Base-by-base conservation (phyloP, 495 filamentous ascomycete species). In the Glutinoglossum americanum region DNA sequence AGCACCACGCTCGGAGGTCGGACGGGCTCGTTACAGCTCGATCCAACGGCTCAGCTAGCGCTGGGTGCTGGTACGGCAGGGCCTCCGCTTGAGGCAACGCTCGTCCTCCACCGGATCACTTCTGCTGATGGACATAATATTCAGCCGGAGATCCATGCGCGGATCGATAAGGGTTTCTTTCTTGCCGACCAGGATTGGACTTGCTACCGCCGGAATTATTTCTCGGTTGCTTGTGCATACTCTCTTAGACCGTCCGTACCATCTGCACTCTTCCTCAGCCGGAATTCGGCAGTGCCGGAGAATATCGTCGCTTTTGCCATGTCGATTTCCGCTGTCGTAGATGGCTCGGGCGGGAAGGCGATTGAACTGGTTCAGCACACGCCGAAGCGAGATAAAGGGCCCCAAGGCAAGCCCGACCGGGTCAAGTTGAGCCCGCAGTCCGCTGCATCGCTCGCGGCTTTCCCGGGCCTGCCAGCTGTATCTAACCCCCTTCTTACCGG, bases 201-300 rank as follows among this genome's bases (percentile, higher is more conserved):
- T 0, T 97, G 90, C 69, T 97, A 97, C 65, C 76, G 90, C 54
- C 76, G 90, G 41, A 97, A 97, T 68, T 97, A 97, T 68, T 94
- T 97, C 66, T 83, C 87, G 0, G 84, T 94, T 51, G 77, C 82
- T 28, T 94, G 89, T 68, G 85, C 81, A 0, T 95, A 84, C 69
- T 77, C 77, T 5, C 70, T 97, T 3, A 68, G 76, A 26, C 81
- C 80, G 60, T 61, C 73, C 69, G 23, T 70, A 65, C 65, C 25
- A 33, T 67, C 69, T 33, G 67, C 68, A 0, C 64, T 79, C 10
- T 77, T 69, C 61, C 65, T 83, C 25, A 66, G 63, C 39, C 61
- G 57, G 37, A 49, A 60, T 30, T 64, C 59, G 25, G 58, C 48
- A 47, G 74, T 77, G 21, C 73, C 76, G 8, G 81, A 77, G 55